Evolutionary conservation across 495 filamentous ascomycete species (phyloP).

Genomic region (Penicillium turbatum): DNA sequence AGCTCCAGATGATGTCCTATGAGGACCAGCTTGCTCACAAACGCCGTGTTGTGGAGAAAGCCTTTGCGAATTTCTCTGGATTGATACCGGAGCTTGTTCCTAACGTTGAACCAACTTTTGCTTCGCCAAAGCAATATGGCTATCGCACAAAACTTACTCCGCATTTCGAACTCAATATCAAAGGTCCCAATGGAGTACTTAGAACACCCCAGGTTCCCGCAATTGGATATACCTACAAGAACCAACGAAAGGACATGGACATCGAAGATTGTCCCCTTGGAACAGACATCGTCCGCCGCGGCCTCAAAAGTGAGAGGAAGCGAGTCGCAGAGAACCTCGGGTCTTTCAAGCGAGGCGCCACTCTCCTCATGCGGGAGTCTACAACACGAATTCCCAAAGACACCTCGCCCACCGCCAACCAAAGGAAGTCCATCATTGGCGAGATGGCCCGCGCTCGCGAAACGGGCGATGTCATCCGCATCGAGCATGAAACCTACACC

Average conservation of each 20-base stretch:
- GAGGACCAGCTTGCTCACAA: conserved; percentile 80
- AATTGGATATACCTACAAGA: conserved; percentile 89
- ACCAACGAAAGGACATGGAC: conserved; percentile 66
- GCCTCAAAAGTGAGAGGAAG: conserved; percentile 68
- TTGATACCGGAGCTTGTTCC: conserved; percentile 73
- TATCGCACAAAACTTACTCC: conserved; percentile 97
- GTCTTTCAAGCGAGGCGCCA: conserved; percentile 76
- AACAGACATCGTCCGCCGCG: conserved; percentile 73
- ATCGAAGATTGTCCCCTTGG: conserved; percentile 98
- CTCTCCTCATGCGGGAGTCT: conserved; percentile 80
- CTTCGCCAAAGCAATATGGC: conserved; percentile 81
- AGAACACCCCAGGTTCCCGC: conserved; percentile 55
- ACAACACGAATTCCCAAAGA: conserved; percentile 64
- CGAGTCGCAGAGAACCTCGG: conserved; percentile 64
- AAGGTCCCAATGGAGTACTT: conserved; percentile 29
- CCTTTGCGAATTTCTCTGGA: conserved; percentile 84
- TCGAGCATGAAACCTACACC: conserved; percentile 45
- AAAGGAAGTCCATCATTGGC: neutral
- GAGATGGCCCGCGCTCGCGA: conserved; percentile 7
- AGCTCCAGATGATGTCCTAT: conserved; percentile 96
- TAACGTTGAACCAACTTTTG: conserved; percentile 74
- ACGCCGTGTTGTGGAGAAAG: conserved; percentile 80
- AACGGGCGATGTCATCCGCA: conserved; percentile 34
- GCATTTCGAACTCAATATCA: conserved; percentile 67
- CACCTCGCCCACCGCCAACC: conserved; percentile 11